These are phyloP conservation scores for Calonectria henricotiae DNA, from an alignment of 2,329 filamentous ascomycete species.

Conservation along the genomic window DNA sequence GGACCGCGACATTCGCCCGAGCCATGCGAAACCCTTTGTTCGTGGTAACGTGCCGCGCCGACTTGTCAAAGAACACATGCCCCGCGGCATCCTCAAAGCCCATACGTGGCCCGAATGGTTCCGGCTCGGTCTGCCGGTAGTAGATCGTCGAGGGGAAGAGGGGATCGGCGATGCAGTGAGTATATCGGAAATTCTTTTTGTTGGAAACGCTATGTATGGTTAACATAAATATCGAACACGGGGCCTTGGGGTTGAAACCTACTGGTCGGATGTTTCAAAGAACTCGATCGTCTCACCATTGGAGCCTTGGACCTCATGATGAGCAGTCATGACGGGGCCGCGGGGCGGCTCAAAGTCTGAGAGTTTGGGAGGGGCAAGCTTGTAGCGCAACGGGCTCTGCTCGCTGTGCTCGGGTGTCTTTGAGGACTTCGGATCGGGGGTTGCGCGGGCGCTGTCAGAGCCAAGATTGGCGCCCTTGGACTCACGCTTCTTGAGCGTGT, in stretches of 20 bases:
- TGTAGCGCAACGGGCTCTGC: slow-evolving; percentile 73
- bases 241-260: slow-evolving; percentile 52
- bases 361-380: slow-evolving; percentile 75
- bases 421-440: slow-evolving; percentile 69
- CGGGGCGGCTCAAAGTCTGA: slow-evolving; percentile 75
- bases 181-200: slow-evolving; percentile 87
- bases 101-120: slow-evolving; percentile 87
- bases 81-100: slow-evolving; percentile 94
- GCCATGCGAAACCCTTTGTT: slow-evolving; percentile 95
- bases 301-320: slow-evolving; percentile 69
- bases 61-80: slow-evolving; percentile 86
- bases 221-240: slow-evolving; percentile 12
- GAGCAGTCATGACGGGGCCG: slow-evolving; percentile 71
- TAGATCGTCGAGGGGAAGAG: slow-evolving; percentile 88
- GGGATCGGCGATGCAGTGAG: slow-evolving; percentile 91
- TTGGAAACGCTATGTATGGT: slow-evolving; percentile 69
- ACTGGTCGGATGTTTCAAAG: slow-evolving; percentile 78
- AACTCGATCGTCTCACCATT: slow-evolving; percentile 72
- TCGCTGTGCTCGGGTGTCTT: slow-evolving; percentile 63
- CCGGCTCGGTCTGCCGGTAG: slow-evolving; percentile 90
- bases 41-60: slow-evolving; percentile 85
- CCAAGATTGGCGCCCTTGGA: slow-evolving; percentile 66
- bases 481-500: slow-evolving; percentile 79
- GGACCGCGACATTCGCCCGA: slow-evolving; percentile 89
- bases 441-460: slow-evolving; percentile 69